phyloP scores from a whole-genome alignment of 306 rosid species.

The Rosa multiflora region DNA sequence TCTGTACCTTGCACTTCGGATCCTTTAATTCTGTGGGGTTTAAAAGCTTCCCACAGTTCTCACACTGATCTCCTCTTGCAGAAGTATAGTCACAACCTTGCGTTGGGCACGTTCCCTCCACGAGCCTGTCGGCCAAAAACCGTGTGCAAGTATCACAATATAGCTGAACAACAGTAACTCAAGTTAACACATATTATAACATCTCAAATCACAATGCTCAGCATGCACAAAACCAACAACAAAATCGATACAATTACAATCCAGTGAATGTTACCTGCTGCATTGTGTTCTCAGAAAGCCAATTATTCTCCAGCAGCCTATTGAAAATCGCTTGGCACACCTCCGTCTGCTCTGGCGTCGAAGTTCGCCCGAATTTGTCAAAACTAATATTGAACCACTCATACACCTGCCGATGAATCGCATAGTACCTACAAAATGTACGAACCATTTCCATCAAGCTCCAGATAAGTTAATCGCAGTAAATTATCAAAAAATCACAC shows the following conservation, averaged over 20 bases:
- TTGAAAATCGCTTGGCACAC: constrained; percentile 83
- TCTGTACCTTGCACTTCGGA: constrained; percentile 88
- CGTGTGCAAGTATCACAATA: constrained; percentile 77
- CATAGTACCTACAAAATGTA: constrained; percentile 57
- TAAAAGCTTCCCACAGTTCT: constrained; percentile 88
- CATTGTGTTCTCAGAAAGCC: constrained; percentile 85
- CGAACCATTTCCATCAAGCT: neutral
- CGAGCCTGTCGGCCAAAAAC: constrained; percentile 90
- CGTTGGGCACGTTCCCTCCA: constrained; percentile 89
- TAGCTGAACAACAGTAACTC: constrained; percentile 53
- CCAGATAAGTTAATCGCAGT: neutral
- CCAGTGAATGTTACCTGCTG: constrained; percentile 59
- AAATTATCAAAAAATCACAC: neutral
- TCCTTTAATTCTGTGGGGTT: constrained; percentile 79
- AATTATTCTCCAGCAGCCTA: constrained; percentile 57
- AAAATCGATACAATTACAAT: neutral
- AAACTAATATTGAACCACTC: constrained; percentile 85
- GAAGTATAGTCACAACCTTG: constrained; percentile 80
- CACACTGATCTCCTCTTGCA: constrained; percentile 97
- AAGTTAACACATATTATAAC: constrained; percentile 17
- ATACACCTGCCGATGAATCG: constrained; percentile 80
- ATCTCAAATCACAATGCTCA: neutral
- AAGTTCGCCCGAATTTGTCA: constrained; percentile 94
- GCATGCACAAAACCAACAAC: neutral
- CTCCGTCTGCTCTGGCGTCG: constrained; percentile 82